These are phyloP conservation scores for Collybia nuda DNA, from an alignment of 768 basidiomycete genomes.

Conservation along the genomic window DNA sequence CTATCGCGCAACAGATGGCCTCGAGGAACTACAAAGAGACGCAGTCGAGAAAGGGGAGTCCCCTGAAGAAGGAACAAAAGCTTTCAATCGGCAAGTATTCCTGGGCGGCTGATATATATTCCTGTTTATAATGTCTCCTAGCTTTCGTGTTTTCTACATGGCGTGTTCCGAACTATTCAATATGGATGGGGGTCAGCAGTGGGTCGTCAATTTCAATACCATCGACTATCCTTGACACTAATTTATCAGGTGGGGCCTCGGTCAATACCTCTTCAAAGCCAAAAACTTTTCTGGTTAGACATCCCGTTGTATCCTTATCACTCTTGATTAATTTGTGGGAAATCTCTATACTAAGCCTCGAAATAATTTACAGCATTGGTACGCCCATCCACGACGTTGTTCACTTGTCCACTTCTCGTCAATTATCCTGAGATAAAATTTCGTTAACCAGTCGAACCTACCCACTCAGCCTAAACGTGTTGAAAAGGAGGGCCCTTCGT, in stretches of 20 bases:
- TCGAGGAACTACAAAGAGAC: slow-evolving; percentile 48
- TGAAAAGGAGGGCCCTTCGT: no score
- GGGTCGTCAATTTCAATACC: slow-evolving; percentile 27
- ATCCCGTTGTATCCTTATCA: no score
- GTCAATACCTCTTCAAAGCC: slow-evolving; percentile 53
- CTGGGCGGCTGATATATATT: not conserved
- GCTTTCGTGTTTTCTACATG: slow-evolving; percentile 72
- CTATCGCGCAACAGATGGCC: slow-evolving; percentile 31
- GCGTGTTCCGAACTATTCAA: slow-evolving; percentile 71
- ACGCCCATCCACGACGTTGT: no score
- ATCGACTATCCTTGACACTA: slow-evolving; percentile 1
- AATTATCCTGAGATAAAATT: no score
- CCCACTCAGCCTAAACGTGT: no score
- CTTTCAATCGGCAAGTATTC: slow-evolving; percentile 47
- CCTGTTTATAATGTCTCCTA: slow-evolving; percentile 13
- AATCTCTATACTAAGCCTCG: no score
- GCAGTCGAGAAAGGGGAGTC: slow-evolving; percentile 44
- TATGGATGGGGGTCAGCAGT: slow-evolving; percentile 61
- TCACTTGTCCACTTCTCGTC: no score
- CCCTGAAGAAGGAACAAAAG: slow-evolving; percentile 53
- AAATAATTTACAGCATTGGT: no score
- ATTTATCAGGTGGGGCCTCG: slow-evolving; percentile 50
- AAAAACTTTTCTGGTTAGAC: slow-evolving; percentile 6
- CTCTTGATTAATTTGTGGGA: no score
- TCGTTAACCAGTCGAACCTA: no score